A percentile compares a stretch with the other conserved stretches of the same genome.
Evolutionary conservation across 2,329 filamentous ascomycete species (phyloP).

Genomic region (Microdochium nivale): DNA sequence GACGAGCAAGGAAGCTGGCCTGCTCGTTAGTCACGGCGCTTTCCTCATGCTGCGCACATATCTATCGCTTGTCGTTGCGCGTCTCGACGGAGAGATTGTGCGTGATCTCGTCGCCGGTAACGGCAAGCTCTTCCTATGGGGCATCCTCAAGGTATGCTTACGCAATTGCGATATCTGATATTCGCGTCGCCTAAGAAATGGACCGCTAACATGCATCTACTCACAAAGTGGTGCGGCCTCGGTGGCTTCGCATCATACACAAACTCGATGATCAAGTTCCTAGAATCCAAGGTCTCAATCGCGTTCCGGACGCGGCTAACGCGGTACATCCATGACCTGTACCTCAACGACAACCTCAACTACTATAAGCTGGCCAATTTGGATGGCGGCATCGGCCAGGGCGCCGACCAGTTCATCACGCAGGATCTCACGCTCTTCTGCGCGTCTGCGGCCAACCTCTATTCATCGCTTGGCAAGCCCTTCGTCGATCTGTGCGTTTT

Average conservation of each 20-base stretch:
- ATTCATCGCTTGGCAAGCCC: constrained; percentile 95
- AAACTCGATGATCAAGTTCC: constrained; percentile 97
- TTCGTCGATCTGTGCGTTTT: constrained; percentile 96
- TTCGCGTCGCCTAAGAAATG: neutral
- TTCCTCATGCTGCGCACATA: constrained; percentile 92
- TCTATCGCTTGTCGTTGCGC: constrained; percentile 83
- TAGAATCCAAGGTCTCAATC: constrained; percentile 96
- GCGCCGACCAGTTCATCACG: constrained; percentile 94
- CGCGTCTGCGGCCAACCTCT: constrained; percentile 80
- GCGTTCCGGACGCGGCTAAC: constrained; percentile 93
- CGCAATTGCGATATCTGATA: too few species aligned
- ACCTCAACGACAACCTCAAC: constrained; percentile 88
- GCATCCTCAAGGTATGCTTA: constrained; percentile 62
- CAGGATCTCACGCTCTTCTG: constrained; percentile 96
- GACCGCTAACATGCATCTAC: constrained; percentile 5
- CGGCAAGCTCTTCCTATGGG: constrained; percentile 78
- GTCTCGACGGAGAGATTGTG: constrained; percentile 92
- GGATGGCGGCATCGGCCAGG: constrained; percentile 85
- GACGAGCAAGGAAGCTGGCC: constrained; percentile 89
- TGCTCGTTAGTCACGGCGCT: constrained; percentile 78
- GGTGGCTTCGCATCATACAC: constrained; percentile 93
- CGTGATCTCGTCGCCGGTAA: constrained; percentile 93
- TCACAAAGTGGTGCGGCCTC: constrained; percentile 72
- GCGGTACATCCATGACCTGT: constrained; percentile 93
- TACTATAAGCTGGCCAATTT: constrained; percentile 94